A percentile compares a stretch with the other conserved stretches of the same genome.
Conservation (phyloP, 495 filamentous ascomycete species). For the Neurospora sublineolata region DNA sequence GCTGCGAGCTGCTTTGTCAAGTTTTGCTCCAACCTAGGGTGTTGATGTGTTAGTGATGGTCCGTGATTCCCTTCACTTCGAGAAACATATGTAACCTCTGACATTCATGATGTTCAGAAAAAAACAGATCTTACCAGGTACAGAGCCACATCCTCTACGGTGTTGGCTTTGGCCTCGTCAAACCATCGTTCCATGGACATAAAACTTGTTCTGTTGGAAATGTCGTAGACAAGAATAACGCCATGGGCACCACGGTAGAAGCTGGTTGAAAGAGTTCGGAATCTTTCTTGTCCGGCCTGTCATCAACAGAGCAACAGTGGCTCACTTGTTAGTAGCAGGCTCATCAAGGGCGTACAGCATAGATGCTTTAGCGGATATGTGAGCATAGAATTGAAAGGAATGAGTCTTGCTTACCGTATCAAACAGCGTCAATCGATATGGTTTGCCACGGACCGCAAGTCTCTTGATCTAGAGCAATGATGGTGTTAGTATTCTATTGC, state of each 20-base stretch:
- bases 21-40: constrained; percentile 41
- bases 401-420: constrained; percentile 36
- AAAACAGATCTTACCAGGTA: constrained; percentile 32
- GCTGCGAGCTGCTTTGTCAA: constrained; percentile 35
- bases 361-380: neutral
- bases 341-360: neutral
- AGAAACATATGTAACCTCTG: neutral
- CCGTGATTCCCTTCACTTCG: neutral
- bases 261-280: constrained; percentile 47
- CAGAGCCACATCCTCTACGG: constrained; percentile 38
- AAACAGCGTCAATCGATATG: constrained; percentile 46
- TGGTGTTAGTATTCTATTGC: neutral
- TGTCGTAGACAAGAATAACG: constrained; percentile 50
- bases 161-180: constrained; percentile 43
- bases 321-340: neutral
- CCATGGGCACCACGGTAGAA: constrained; percentile 52
- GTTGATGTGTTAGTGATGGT: neutral
- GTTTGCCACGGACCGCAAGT: constrained; percentile 38
- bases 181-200: constrained; percentile 48
- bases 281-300: constrained; percentile 45
- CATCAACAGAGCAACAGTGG: neutral
- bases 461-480: constrained; percentile 27
- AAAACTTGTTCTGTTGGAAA: constrained; percentile 43
- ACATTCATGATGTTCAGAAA: neutral
- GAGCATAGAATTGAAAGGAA: neutral